Base-by-base conservation (phyloP, 495 filamentous ascomycete species). In the Staphylotrichum longicolle region DNA sequence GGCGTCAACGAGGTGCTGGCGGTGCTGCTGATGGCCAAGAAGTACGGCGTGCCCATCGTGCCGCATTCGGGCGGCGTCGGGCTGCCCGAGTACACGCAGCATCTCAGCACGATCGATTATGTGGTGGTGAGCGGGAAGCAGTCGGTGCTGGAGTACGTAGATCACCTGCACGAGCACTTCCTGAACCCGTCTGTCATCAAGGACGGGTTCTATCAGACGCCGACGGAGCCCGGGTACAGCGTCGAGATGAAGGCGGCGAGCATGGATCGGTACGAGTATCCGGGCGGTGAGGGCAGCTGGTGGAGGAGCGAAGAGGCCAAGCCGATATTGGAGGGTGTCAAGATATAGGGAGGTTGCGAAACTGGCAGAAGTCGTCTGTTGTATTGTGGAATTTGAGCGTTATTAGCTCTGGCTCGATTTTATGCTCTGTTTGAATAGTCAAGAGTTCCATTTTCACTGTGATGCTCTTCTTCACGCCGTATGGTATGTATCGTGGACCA, bases 101-200 rank as follows among this genome's bases (percentile, higher is more conserved):
- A 97, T 69, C 73, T 97, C 55, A 91, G 87, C 75, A 96, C 91
- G 2, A 94, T 97, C 66, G 93, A 97, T 74, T 97, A 97, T 64
- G 90, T 97, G 5, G 88, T 88, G 58, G 90, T 97, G 0, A 87
- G 80, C 57, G 93, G 91, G 2, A 89, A 91, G 80, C 79, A 82
- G 73, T 89, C 85, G 47, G 80, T 97, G 56, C 74, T 97, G 57
- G 93, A 97, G 78, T 96, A 91, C 76, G 90, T 97, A 9, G 93
- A 96, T 65, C 90, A 95, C 71, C 74, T 97, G 70, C 93, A 97
- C 69, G 93, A 96, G 80, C 92, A 96, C 74, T 97, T 96, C 69
- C 76, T 90, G 69, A 80, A 96, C 70, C 93, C 93, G 5, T 79
- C 84, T 7, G 84, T 85, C 32, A 89, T 96, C 45, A 85, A 86